Percentiles rank a stretch among this genome's conserved stretches.
These are phyloP conservation scores for Lipomyces oligophaga DNA, from an alignment of 805 yeast species.

Conservation along the genomic window DNA sequence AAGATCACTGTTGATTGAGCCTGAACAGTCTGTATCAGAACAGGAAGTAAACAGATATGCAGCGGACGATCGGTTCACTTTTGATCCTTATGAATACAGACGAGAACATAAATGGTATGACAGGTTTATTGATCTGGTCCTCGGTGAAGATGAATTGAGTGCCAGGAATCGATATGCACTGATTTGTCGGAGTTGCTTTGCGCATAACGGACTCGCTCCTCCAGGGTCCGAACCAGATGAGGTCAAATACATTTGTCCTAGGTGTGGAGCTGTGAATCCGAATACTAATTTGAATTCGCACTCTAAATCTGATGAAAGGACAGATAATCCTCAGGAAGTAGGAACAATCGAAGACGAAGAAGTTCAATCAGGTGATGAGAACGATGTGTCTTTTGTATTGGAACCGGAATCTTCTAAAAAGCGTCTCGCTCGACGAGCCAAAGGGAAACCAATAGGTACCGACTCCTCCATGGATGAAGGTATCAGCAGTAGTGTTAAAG, in stretches of 20 bases:
- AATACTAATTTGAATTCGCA: neutral
- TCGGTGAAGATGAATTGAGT: constrained; percentile 63
- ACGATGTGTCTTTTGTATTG: neutral
- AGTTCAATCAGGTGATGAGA: neutral
- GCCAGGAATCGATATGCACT: constrained; percentile 64
- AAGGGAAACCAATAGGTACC: too few relatives aligned
- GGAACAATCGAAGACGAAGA: constrained; percentile 1
- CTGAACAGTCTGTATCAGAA: neutral
- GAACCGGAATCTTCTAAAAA: neutral
- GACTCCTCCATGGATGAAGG: too few relatives aligned
- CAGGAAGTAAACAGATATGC: too few relatives aligned
- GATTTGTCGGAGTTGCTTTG: constrained; percentile 61
- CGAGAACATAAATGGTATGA: constrained; percentile 41
- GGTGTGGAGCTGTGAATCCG: constrained; percentile 47
- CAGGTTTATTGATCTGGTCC: constrained; percentile 42
- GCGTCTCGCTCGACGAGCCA: too few relatives aligned
- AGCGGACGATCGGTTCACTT: neutral
- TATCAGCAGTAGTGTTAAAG: too few relatives aligned
- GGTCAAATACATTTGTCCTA: constrained; percentile 60
- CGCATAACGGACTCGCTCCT: constrained; percentile 79
- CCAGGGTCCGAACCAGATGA: constrained; percentile 53
- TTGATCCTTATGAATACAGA: neutral
- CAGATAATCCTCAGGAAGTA: neutral
- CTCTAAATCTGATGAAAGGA: neutral
- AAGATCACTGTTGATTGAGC: neutral